A percentile compares a stretch with the other conserved stretches of the same genome.
Evolutionary conservation across 306 rosid genomes (phyloP).

Genomic region (Mucuna pruriens): DNA sequence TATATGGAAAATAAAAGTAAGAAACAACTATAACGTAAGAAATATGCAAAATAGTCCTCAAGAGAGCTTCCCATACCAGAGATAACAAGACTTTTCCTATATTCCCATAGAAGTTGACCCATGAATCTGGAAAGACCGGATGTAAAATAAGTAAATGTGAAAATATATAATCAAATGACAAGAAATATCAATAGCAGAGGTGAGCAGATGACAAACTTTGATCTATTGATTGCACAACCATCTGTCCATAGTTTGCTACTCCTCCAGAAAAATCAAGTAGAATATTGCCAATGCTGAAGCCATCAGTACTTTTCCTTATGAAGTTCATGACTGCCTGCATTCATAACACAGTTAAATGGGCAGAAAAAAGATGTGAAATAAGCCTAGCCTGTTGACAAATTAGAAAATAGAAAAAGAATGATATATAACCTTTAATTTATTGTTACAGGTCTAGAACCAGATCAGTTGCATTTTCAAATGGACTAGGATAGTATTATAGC

Average conservation of each 20-base stretch:
- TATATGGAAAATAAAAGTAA: neutral
- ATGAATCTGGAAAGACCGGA: constrained; percentile 68
- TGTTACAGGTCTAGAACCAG: neutral
- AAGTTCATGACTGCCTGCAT: constrained; percentile 52
- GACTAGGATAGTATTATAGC: neutral
- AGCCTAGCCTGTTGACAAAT: neutral
- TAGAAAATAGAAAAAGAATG: neutral
- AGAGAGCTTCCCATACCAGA: constrained; percentile 62
- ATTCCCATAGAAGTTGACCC: constrained; percentile 95
- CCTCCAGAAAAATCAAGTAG: constrained; percentile 88
- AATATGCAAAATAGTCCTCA: constrained; percentile 2
- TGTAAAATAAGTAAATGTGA: constrained; percentile 32
- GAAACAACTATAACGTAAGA: neutral
- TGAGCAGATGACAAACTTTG: constrained; percentile 62
- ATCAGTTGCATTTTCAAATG: constrained; percentile 8
- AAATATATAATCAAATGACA: constrained; percentile 29
- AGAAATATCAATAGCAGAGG: constrained; percentile 19
- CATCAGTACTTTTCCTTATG: constrained; percentile 73
- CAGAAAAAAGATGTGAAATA: constrained; percentile 10
- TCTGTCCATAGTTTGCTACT: constrained; percentile 64
- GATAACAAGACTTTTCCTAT: constrained; percentile 86
- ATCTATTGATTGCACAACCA: constrained; percentile 89
- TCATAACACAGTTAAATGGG: constrained; percentile 34
- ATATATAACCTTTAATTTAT: neutral
- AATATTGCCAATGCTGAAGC: constrained; percentile 89